A percentile compares a stretch with the other conserved stretches of the same genome.
Conservation (phyloP, 2,329 filamentous ascomycete genomes). For the Elsinoe necatrix region DNA sequence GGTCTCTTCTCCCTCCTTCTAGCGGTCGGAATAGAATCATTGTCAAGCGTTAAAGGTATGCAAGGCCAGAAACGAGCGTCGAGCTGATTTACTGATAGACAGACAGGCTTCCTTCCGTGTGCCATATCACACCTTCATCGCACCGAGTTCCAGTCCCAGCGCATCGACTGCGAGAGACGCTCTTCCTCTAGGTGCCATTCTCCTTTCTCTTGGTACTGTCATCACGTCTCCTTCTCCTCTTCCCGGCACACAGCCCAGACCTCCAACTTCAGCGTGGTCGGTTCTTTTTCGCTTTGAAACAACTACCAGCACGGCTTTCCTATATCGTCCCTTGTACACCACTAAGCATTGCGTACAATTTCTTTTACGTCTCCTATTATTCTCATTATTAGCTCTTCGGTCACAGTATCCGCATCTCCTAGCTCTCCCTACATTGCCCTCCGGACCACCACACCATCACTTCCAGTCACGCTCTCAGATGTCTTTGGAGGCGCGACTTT, state of each 20-base stretch:
- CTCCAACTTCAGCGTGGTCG: not conserved
- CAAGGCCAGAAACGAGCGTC: not conserved
- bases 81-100: conserved; percentile 3
- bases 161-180: not conserved
- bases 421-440: not conserved
- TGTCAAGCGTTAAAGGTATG: not conserved
- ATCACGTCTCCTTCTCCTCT: not conserved
- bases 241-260: not conserved
- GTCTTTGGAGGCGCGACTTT: not conserved
- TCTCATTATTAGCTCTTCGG: not conserved
- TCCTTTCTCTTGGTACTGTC: not conserved
- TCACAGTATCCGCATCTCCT: not conserved
- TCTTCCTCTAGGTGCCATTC: not conserved
- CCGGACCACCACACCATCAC: not conserved
- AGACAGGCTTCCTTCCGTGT: not conserved
- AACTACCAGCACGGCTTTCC: not conserved
- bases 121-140: not conserved
- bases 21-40: not conserved
- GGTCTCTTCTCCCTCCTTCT: not conserved
- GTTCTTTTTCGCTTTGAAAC: not conserved
- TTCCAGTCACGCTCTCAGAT: not conserved
- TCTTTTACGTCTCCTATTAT: not conserved
- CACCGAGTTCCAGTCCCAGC: not conserved
- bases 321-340: not conserved
- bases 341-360: not conserved